Base-by-base conservation (phyloP, 495 filamentous ascomycete species). In the Bombardia bombarda region DNA sequence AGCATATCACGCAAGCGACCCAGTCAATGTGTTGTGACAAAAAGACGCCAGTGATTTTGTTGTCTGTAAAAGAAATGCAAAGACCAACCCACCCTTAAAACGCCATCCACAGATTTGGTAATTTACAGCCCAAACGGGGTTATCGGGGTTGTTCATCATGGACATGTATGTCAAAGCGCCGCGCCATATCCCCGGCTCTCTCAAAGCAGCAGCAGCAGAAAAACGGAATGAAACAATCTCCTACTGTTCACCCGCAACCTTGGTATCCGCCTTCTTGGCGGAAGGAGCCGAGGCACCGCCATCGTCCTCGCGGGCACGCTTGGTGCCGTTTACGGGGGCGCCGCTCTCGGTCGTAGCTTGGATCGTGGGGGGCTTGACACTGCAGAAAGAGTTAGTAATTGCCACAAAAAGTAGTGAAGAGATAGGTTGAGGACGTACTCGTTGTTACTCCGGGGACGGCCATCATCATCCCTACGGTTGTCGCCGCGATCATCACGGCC, bases 201-300 rank as follows among this genome's bases (percentile, higher is more conserved):
- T 30, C 7, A 7, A 30, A 30, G 26, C 26, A 13, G 7, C 7
- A n/a, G n/a, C n/a, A 23, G n/a, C 10, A 42, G 24, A 32, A 32
- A 32, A 14, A 8, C 10, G 18, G 12, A 32, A 42, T 32, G 28
- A 34, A n/a, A 38, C 4, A 7, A 42, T 46, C 38, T 42, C 42
- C 24, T 16, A 28, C 40, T 36, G 45, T 40, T 42, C 32, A 36
- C 42, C 50, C 8, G 47, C 48, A 28, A 58, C 42, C 56, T 74
- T 73, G 50, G 48, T 55, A 44, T 74, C 68, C 24, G 72, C 62
- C 54, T 73, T 76, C 65, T 77, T 77, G 1, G 71, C 57, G 8
- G 68, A 56, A 7, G 60, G 63, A 25, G 57, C 57, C 17, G 46
- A 54, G n/a, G 38, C 46, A 30, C 38, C 47, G 28, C 28, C 47